Evolutionary conservation across 768 basidiomycete species (phyloP).

Genomic region (Russula sp.): DNA sequence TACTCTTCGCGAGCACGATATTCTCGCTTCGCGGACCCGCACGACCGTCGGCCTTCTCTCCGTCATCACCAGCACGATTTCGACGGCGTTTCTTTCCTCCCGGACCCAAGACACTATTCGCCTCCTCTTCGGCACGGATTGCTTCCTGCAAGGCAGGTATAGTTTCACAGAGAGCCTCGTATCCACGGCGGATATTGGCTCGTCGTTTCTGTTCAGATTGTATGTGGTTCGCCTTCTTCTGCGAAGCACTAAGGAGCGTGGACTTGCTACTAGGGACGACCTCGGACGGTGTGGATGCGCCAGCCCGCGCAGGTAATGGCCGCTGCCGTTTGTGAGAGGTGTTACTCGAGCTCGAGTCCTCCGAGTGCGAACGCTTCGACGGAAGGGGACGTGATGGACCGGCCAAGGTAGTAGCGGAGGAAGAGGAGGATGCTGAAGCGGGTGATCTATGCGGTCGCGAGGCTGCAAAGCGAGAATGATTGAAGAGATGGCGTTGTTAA

Average conservation of each 20-base stretch:
- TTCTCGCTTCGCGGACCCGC: constrained; percentile 91
- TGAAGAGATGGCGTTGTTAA: constrained; percentile 3
- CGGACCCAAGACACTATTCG: constrained; percentile 41
- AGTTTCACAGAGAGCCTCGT: constrained; percentile 81
- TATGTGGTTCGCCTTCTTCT: constrained; percentile 94
- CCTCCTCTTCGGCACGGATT: constrained; percentile 71
- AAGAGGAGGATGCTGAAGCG: constrained; percentile 24
- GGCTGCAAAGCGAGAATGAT: neutral
- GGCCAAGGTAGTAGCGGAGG: constrained; percentile 16
- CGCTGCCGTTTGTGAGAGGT: constrained; percentile 22
- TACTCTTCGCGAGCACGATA: constrained; percentile 84
- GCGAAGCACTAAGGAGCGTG: constrained; percentile 67
- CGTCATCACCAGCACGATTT: constrained; percentile 42
- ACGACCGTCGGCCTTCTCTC: constrained; percentile 73
- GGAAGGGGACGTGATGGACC: constrained; percentile 22
- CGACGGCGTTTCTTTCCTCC: constrained; percentile 34
- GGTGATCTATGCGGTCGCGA: constrained; percentile 23
- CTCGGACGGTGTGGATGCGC: constrained; percentile 25
- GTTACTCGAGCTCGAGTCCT: constrained; percentile 19
- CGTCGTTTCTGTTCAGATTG: constrained; percentile 92
- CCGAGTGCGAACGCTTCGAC: constrained; percentile 28
- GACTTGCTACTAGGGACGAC: constrained; percentile 34
- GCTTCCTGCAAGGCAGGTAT: constrained; percentile 82
- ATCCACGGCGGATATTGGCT: constrained; percentile 85
- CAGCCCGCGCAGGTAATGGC: constrained; percentile 23